phyloP scores from a whole-genome alignment of 352 stramenopile species.

The Phytopythium litorale region DNA sequence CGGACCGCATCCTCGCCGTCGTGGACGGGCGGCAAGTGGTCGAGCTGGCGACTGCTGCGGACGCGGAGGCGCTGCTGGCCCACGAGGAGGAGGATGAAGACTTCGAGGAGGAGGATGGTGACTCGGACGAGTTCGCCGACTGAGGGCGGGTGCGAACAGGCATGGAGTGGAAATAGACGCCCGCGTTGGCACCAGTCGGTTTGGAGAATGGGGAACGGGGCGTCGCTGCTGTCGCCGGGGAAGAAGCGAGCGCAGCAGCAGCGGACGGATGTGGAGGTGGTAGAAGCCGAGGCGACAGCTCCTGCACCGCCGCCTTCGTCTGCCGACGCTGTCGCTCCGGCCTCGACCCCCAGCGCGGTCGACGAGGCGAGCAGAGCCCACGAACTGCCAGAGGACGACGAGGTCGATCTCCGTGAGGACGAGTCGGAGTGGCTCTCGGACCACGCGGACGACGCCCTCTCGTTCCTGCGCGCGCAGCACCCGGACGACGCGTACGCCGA shows the following conservation, averaged over 20 bases:
- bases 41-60: slow-evolving; percentile 77
- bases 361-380: neutral
- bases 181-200: neutral
- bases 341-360: neutral
- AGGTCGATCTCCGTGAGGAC: neutral
- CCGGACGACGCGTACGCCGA: slow-evolving; percentile 20
- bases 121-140: neutral
- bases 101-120: neutral
- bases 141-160: neutral
- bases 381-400: neutral
- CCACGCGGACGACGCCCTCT: slow-evolving; percentile 13
- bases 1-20: slow-evolving; percentile 95
- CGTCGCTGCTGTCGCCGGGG: slow-evolving; percentile 5
- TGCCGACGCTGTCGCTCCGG: neutral
- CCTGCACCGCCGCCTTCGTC: neutral
- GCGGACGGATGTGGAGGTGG: neutral
- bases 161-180: neutral
- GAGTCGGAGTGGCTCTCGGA: neutral
- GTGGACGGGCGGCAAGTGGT: slow-evolving; percentile 90
- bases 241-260: neutral
- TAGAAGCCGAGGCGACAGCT: slow-evolving; percentile 5
- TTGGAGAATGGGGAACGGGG: slow-evolving; percentile 5
- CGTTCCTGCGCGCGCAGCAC: slow-evolving; percentile 23
- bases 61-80: slow-evolving; percentile 37
- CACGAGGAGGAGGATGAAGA: slow-evolving; percentile 7